Evolutionary conservation across 176 grass and related monocot species (phyloP), one percentile per base, ranked within the genome.

Genomic region (Hsuehochloa calcarea): DNA sequence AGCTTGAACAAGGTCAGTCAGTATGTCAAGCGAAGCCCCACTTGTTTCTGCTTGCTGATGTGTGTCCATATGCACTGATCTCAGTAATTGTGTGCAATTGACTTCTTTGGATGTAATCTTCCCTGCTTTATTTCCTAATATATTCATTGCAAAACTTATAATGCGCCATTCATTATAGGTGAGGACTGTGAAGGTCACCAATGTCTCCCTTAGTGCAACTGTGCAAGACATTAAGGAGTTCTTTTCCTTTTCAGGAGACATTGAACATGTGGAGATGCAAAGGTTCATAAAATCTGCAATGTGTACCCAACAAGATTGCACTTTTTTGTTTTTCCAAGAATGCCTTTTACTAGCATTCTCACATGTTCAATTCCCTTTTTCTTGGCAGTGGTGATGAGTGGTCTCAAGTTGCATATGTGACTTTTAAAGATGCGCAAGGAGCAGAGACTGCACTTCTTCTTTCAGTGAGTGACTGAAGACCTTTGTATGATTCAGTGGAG

Each of bases 361-460:
- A 84, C 44, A n/a, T 20, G 4, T 46, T 73, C 39, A 23, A 60
- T 80, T 44, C 26, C 46, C 38, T 38, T 85, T 68, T 2, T 79
- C 19, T 63, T 79, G 52, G 19, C 79, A 98, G 96, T 70, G 96
- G 87, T 10, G 96, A 98, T 79, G 93, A 95, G 62, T 98, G 93
- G 91, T 96, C 93, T 65, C 96, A 99, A 80, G 81, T 99, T 90
- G 96, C 96, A 84, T 96, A 91, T 89, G 96, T 99, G 26, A 96
- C 96, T 69, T 99, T 99, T 84, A 94, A 92, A 89, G 96, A 96
- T 23, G 65, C 77, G 19, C 91, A 99, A 65, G 96, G 93, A 79
- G 93, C 96, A 84, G 93, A 96, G 75, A 96, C 96, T 66, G 91
- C 96, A 65, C 90, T 96, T 82, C 93, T 99, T 83, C 96, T 99